Conservation (phyloP, 345 rosid genomes). For the Eucalyptus cloeziana region DNA sequence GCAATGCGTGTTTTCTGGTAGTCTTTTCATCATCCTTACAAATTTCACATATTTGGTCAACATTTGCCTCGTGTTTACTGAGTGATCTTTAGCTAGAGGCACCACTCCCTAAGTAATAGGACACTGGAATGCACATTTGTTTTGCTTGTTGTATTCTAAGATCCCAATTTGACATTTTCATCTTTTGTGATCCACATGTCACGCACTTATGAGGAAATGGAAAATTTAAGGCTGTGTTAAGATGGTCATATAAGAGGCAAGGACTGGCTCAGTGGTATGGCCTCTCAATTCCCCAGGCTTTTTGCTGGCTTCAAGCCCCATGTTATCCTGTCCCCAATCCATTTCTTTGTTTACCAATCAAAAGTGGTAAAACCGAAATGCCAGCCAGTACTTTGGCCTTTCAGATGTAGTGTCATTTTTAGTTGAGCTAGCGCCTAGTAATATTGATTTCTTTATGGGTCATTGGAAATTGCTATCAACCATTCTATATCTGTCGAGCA, state of each 20-base stretch:
- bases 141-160: background rate
- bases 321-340: background rate
- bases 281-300: background rate
- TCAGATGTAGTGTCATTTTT: background rate
- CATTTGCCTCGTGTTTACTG: background rate
- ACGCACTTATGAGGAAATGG: background rate
- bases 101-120: background rate
- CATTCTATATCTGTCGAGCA: background rate
- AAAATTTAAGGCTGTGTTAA: background rate
- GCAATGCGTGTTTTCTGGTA: background rate
- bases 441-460: background rate
- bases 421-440: background rate
- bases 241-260: background rate
- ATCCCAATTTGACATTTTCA: background rate
- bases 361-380: background rate
- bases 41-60: background rate
- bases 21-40: background rate
- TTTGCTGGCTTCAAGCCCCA: background rate
- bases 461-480: background rate
- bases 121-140: background rate
- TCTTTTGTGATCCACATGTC: background rate
- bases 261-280: background rate
- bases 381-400: background rate
- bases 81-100: background rate
- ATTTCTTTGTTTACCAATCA: background rate